These are phyloP conservation scores for Hyaloscypha finlandica DNA, from an alignment of 495 filamentous ascomycete species.

Conservation along the genomic window DNA sequence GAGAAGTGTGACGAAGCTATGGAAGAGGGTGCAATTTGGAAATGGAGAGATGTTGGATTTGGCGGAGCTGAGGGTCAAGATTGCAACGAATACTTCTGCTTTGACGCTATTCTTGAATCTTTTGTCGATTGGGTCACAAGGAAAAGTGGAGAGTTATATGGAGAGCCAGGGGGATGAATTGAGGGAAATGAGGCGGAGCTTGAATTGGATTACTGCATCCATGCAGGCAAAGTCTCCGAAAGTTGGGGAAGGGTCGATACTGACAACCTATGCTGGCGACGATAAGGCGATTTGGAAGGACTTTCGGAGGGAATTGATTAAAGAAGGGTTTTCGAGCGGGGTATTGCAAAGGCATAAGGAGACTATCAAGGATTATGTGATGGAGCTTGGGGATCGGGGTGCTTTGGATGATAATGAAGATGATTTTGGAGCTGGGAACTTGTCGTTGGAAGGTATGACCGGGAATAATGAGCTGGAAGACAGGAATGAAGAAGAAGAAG, in stretches of 20 bases:
- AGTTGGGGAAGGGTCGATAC: constrained; percentile 5
- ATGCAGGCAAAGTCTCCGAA: constrained; percentile 1
- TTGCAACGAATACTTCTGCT: constrained; percentile 9
- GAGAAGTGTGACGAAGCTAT: constrained; percentile 13
- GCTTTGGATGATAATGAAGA: constrained; percentile 17
- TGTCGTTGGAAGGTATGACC: background rate
- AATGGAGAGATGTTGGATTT: constrained; percentile 19
- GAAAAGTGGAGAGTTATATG: constrained; percentile 17
- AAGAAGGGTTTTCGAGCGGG: constrained; percentile 12
- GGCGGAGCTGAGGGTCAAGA: constrained; percentile 10
- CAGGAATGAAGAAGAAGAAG: background rate
- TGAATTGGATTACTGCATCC: constrained; percentile 10
- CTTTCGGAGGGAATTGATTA: constrained; percentile 15
- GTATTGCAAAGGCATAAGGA: constrained; percentile 13
- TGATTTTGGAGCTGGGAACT: background rate
- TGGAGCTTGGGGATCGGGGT: constrained; percentile 17
- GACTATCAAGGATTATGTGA: constrained; percentile 22
- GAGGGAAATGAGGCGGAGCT: background rate
- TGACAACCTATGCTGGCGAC: constrained; percentile 14
- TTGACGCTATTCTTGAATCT: constrained; percentile 20
- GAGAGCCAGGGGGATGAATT: constrained; percentile 6
- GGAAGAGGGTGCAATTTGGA: constrained; percentile 18
- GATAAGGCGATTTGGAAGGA: constrained; percentile 21
- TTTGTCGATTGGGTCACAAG: constrained; percentile 11
- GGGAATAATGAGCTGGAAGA: background rate